A percentile compares a stretch with the other conserved stretches of the same genome.
These are phyloP conservation scores for Fennellomyces sp. DNA, from an alignment of 371 early-diverging fungal genomes.

Conservation along the genomic window DNA sequence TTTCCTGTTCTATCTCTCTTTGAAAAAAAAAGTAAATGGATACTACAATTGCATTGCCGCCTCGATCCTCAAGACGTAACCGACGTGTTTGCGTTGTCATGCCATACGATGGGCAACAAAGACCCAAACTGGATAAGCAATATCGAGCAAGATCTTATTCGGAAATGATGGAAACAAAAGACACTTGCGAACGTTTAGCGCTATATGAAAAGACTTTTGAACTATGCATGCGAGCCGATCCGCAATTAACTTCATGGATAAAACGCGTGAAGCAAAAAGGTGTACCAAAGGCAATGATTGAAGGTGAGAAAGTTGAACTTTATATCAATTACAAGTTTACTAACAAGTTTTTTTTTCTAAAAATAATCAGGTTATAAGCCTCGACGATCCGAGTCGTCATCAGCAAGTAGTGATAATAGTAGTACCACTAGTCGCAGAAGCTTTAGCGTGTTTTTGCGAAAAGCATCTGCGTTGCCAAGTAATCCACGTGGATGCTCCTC, in stretches of 20 bases:
- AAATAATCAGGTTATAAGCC: neutral
- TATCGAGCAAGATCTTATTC: conserved; percentile 33
- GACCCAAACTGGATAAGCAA: conserved; percentile 13
- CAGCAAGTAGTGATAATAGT: neutral
- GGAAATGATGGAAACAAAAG: conserved; percentile 42
- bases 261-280: conserved; percentile 22
- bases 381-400: neutral
- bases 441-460: conserved; percentile 10
- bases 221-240: conserved; percentile 34
- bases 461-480: conserved; percentile 6
- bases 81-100: neutral
- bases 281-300: conserved; percentile 22
- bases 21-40: neutral
- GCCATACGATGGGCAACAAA: neutral
- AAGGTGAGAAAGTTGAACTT: no score
- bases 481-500: neutral
- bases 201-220: conserved; percentile 42
- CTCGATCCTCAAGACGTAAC: conserved; percentile 11
- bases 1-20: neutral
- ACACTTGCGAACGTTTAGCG: conserved; percentile 27
- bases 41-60: conserved; percentile 5
- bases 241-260: conserved; percentile 29
- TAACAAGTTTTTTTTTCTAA: neutral
- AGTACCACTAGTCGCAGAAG: neutral
- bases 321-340: neutral